phyloP scores from a whole-genome alignment of 345 rosid genomes.

The Gossypium anomalum region DNA sequence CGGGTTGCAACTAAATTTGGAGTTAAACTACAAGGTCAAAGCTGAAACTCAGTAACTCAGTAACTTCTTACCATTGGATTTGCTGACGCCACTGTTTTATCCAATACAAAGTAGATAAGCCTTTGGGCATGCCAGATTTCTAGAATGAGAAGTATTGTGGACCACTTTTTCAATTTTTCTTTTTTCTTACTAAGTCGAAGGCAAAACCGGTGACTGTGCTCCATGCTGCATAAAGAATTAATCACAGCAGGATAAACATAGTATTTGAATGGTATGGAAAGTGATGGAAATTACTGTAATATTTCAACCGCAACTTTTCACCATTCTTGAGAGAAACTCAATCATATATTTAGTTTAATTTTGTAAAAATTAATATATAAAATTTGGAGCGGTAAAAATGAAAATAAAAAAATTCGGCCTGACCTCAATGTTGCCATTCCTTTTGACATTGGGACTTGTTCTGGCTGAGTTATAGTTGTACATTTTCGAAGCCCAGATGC shows the following conservation, averaged over 20 bases:
- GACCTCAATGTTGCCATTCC: no score
- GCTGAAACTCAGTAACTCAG: no score
- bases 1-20: no score
- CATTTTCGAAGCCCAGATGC: neutral
- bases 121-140: neutral
- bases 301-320: no score
- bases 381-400: no score
- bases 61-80: no score
- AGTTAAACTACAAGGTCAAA: no score
- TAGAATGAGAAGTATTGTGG: neutral
- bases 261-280: neutral
- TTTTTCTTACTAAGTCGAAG: neutral
- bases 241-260: neutral
- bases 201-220: neutral
- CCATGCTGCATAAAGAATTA: neutral
- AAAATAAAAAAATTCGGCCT: no score
- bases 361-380: no score
- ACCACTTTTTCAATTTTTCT: neutral
- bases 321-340: no score
- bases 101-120: neutral
- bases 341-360: no score
- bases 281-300: neutral
- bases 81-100: neutral
- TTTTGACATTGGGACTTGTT: no score
- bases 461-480: neutral